phyloP scores from a whole-genome alignment of 2,329 filamentous ascomycete genomes.

The Colletotrichum musicola region DNA sequence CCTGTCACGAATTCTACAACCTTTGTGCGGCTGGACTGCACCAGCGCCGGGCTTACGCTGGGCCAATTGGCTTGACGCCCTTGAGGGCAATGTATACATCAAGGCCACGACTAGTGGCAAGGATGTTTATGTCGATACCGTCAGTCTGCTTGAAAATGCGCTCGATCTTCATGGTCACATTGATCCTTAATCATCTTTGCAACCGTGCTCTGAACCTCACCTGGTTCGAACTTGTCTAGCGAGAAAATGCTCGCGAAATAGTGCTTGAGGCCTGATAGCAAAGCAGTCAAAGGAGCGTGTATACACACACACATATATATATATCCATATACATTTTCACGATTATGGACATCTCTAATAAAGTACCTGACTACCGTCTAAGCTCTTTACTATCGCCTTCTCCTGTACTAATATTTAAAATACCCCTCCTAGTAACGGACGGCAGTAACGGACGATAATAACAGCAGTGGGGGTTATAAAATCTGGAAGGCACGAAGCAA shows the following conservation, averaged over 20 bases:
- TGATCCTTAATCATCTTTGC: not conserved
- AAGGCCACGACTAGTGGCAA: conserved; percentile 76
- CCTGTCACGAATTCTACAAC: conserved; percentile 73
- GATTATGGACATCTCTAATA: too few species aligned
- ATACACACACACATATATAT: too few species aligned
- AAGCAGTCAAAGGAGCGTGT: too few species aligned
- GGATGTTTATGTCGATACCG: conserved; percentile 66
- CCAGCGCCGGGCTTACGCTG: conserved; percentile 72
- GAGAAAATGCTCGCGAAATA: too few species aligned
- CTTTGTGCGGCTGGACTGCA: conserved; percentile 75
- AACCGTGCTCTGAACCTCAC: not conserved
- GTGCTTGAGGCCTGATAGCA: too few species aligned
- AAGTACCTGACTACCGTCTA: too few species aligned
- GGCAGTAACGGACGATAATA: conserved; percentile 13
- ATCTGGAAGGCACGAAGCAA: not conserved
- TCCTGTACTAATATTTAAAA: too few species aligned
- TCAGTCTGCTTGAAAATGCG: conserved; percentile 60
- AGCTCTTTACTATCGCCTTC: too few species aligned
- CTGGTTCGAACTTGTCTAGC: too few species aligned
- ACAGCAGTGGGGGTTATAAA: not conserved
- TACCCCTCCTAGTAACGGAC: too few species aligned
- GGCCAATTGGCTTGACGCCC: conserved; percentile 77
- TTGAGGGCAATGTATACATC: conserved; percentile 74
- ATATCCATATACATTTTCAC: too few species aligned
- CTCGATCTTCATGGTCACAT: conserved; percentile 24